Evolutionary conservation across 108 stramenopile species (phyloP).

Genomic region (Cyclotella atomus): DNA sequence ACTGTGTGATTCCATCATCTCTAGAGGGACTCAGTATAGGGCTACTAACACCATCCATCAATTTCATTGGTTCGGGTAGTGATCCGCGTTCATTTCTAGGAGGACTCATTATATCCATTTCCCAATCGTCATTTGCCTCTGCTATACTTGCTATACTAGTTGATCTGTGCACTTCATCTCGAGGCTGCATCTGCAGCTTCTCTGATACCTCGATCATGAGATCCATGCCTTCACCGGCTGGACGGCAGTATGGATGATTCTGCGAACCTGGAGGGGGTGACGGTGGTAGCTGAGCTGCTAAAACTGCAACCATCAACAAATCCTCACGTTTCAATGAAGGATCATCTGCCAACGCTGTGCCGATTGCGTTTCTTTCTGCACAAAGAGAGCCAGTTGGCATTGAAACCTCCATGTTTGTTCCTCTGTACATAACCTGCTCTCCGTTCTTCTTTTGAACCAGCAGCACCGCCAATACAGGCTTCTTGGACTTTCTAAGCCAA

Average conservation of each 20-base stretch:
- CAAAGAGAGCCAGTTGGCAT: slow-evolving; percentile 98
- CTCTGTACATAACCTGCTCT: slow-evolving; percentile 77
- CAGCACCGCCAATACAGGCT: slow-evolving; percentile 96
- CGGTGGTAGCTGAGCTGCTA: slow-evolving; percentile 69
- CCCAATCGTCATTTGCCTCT: slow-evolving; percentile 48
- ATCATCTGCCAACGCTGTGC: slow-evolving; percentile 84
- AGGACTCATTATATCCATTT: slow-evolving; percentile 29
- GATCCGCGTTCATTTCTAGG: background rate
- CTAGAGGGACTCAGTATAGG: too few species aligned
- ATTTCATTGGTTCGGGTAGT: background rate
- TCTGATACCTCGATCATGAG: slow-evolving; percentile 30
- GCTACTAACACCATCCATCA: background rate
- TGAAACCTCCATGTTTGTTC: slow-evolving; percentile 98
- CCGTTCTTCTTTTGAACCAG: slow-evolving; percentile 77
- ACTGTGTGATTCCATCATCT: slow-evolving; percentile 1
- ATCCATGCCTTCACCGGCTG: slow-evolving; percentile 17
- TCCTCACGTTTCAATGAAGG: slow-evolving; percentile 81
- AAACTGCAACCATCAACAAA: slow-evolving; percentile 85
- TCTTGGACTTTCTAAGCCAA: slow-evolving; percentile 96
- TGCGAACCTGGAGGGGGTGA: slow-evolving; percentile 23
- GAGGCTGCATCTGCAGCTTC: slow-evolving; percentile 34
- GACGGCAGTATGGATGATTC: slow-evolving; percentile 19
- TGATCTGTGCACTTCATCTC: slow-evolving; percentile 22
- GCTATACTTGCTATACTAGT: slow-evolving; percentile 53
- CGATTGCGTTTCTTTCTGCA: slow-evolving; percentile 97